phyloP scores from a whole-genome alignment of 768 basidiomycete species.

The Kwoniella newhampshirensis region DNA sequence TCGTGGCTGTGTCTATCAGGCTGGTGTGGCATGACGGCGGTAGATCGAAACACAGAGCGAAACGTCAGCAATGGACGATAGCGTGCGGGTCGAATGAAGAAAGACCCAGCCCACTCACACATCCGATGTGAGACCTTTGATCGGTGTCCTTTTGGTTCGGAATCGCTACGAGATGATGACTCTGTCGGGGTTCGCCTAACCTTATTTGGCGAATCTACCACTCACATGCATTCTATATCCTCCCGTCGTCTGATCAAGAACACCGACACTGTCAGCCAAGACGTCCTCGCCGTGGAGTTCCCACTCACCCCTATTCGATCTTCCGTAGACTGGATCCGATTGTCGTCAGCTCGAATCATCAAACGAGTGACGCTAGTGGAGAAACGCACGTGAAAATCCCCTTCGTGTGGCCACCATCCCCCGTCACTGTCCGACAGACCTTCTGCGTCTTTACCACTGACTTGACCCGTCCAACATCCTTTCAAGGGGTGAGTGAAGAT shows the following conservation, averaged over 20 bases:
- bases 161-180: conserved; percentile 58
- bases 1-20: conserved; percentile 66
- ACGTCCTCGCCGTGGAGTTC: background rate
- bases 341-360: background rate
- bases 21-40: too few relatives aligned
- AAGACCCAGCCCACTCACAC: conserved; percentile 22
- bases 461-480: conserved; percentile 57
- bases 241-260: conserved; percentile 9
- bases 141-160: conserved; percentile 70
- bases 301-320: conserved; percentile 29
- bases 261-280: too few relatives aligned
- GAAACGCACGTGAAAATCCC: conserved; percentile 66
- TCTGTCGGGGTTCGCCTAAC: background rate
- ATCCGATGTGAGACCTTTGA: conserved; percentile 71
- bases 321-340: conserved; percentile 32
- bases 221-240: conserved; percentile 70
- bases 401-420: conserved; percentile 77
- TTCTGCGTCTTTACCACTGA: conserved; percentile 62
- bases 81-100: background rate
- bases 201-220: background rate
- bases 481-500: conserved; percentile 80
- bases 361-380: background rate
- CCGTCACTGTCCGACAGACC: conserved; percentile 63
- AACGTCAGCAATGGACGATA: background rate
- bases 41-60: too few relatives aligned